A percentile compares a stretch with the other conserved stretches of the same genome.
Conservation (phyloP, 352 stramenopile species). For the Pythium periplocum region DNA sequence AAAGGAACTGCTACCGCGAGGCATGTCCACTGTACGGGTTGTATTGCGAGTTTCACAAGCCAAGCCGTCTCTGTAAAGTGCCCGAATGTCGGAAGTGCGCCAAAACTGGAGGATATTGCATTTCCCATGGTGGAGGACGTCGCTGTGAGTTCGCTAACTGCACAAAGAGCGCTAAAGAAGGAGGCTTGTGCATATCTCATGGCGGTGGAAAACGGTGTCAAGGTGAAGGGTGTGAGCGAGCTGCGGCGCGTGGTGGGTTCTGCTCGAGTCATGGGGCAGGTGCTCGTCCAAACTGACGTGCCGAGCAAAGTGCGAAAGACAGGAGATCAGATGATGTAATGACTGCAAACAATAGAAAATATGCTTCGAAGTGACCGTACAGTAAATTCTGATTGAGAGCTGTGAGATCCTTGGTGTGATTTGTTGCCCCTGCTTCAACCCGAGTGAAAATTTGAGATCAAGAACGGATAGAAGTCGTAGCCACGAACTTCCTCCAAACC, state of each 20-base stretch:
- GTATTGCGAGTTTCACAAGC: conserved; percentile 66
- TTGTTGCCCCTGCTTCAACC: no score
- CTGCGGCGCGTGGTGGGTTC: conserved; percentile 35
- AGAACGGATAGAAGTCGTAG: no score
- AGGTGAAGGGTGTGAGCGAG: conserved; percentile 41
- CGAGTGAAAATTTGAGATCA: no score
- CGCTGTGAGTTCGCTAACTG: conserved; percentile 56
- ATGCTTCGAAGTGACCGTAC: no score
- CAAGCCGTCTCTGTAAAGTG: conserved; percentile 56
- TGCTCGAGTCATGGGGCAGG: conserved; percentile 40
- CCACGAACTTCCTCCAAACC: no score
- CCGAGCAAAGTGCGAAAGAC: no score
- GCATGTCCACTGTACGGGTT: conserved; percentile 27
- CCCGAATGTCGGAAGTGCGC: conserved; percentile 51
- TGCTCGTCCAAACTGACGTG: no score
- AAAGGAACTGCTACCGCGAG: conserved; percentile 56
- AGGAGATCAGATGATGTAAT: no score
- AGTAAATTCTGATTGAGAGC: no score
- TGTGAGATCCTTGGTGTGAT: no score
- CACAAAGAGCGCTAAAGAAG: conserved; percentile 70
- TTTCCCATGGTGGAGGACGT: conserved; percentile 66
- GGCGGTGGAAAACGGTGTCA: conserved; percentile 51
- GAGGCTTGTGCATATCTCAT: conserved; percentile 51
- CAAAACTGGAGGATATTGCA: conserved; percentile 67
- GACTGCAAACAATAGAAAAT: no score